Percentiles rank a stretch among this genome's conserved stretches.
phyloP scores from a whole-genome alignment of 2,329 filamentous ascomycete genomes.

The Niveomyces coronatus region DNA sequence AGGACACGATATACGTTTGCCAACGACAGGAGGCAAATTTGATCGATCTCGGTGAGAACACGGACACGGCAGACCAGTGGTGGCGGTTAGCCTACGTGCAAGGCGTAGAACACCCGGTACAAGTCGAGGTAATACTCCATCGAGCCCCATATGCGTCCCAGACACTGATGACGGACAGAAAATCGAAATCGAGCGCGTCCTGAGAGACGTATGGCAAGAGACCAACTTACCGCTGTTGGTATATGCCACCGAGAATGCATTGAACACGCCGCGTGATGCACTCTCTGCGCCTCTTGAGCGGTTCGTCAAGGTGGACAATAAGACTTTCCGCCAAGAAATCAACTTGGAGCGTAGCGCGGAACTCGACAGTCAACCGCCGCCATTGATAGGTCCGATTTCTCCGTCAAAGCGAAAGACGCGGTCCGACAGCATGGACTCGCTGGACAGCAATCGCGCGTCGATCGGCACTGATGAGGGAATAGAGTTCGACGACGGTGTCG shows the following conservation, averaged over 20 bases:
- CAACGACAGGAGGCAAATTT: conserved; percentile 30
- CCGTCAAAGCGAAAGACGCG: conserved; percentile 37
- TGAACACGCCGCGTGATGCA: conserved; percentile 23
- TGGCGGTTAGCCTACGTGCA: conserved; percentile 40
- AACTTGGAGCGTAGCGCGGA: conserved; percentile 24
- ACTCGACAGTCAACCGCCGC: conserved; percentile 13
- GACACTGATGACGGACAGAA: conserved; percentile 27
- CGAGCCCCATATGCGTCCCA: conserved; percentile 7
- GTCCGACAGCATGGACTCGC: conserved; percentile 34
- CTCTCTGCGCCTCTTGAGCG: conserved; percentile 31
- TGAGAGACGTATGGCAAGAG: conserved; percentile 36
- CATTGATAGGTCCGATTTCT: conserved; percentile 30
- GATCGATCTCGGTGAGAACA: conserved; percentile 29
- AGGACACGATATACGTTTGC: conserved; percentile 41
- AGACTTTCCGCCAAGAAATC: conserved; percentile 40
- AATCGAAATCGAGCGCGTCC: conserved; percentile 33
- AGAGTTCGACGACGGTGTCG: conserved; percentile 17
- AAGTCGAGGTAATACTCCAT: conserved; percentile 34
- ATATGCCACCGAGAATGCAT: conserved; percentile 42
- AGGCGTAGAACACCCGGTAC: conserved; percentile 29
- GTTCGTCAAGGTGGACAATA: conserved; percentile 43
- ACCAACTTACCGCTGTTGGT: conserved; percentile 38
- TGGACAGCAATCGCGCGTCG: conserved; percentile 36
- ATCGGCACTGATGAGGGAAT: conserved; percentile 29
- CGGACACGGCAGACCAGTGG: conserved; percentile 37